Percentiles rank a stretch among this genome's conserved stretches.
Evolutionary conservation across 352 stramenopile species (phyloP).

Genomic region (Pythium scleroteichum): DNA sequence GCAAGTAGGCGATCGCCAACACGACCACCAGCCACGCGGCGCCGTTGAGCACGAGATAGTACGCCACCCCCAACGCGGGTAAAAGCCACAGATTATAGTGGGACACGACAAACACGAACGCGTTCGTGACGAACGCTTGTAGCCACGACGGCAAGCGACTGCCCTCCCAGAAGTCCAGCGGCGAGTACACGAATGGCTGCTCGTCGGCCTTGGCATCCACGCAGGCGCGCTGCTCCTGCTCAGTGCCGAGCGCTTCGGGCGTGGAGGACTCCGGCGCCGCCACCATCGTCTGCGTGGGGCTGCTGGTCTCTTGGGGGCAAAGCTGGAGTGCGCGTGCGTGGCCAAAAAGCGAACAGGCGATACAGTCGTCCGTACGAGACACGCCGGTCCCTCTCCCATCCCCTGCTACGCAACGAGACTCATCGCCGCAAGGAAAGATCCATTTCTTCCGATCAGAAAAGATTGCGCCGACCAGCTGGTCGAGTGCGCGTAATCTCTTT

Average conservation of each 20-base stretch:
- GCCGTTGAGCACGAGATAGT: slow-evolving; percentile 24
- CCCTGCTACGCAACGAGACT: too few species aligned
- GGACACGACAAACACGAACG: slow-evolving; percentile 58
- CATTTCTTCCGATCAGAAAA: too few species aligned
- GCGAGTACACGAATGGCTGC: slow-evolving; percentile 36
- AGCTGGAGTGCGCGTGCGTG: neutral
- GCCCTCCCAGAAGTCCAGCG: slow-evolving; percentile 50
- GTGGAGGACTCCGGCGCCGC: slow-evolving; percentile 1
- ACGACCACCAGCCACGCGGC: slow-evolving; percentile 47
- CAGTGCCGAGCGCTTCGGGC: neutral
- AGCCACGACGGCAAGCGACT: slow-evolving; percentile 43
- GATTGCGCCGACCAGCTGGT: neutral
- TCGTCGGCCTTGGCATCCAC: neutral
- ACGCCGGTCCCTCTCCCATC: too few species aligned
- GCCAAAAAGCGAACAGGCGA: slow-evolving; percentile 11
- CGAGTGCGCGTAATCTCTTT: neutral
- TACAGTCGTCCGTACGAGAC: neutral
- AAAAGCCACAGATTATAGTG: slow-evolving; percentile 75
- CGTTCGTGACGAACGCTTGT: slow-evolving; percentile 36
- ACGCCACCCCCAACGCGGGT: slow-evolving; percentile 25
- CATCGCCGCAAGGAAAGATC: too few species aligned
- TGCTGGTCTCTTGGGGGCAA: neutral
- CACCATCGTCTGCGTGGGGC: neutral
- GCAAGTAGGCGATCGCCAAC: slow-evolving; percentile 54
- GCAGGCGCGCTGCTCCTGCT: neutral